A percentile compares a stretch with the other conserved stretches of the same genome.
phyloP scores from a whole-genome alignment of 768 basidiomycete genomes.

The Astraeus odoratus region DNA sequence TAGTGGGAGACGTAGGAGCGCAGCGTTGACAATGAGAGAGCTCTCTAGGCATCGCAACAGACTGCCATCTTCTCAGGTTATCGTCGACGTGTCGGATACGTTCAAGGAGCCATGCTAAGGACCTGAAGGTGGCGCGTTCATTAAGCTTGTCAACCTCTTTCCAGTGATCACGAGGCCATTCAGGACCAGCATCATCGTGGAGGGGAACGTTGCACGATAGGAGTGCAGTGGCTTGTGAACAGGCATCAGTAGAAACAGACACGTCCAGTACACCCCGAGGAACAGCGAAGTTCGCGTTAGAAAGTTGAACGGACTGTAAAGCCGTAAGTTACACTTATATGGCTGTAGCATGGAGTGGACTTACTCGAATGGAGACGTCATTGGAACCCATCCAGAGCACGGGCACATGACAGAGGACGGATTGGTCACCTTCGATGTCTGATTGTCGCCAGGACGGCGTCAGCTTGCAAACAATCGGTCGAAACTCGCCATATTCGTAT shows the following conservation, averaged over 20 bases:
- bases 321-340: constrained; percentile 4
- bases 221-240: constrained; percentile 69
- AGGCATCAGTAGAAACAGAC: constrained; percentile 51
- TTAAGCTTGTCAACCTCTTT: constrained; percentile 80
- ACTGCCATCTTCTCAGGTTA: constrained; percentile 62
- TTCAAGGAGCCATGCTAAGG: constrained; percentile 83
- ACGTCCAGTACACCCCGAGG: constrained; percentile 51
- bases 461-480: constrained; percentile 71
- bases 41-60: constrained; percentile 37
- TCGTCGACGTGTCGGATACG: constrained; percentile 71
- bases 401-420: constrained; percentile 52
- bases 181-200: constrained; percentile 57
- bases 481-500: constrained; percentile 73
- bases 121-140: constrained; percentile 73
- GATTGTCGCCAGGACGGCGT: constrained; percentile 76
- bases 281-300: constrained; percentile 58
- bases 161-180: constrained; percentile 77
- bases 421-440: constrained; percentile 38
- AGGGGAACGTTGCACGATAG: constrained; percentile 74
- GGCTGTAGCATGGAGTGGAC: constrained; percentile 8
- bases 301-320: constrained; percentile 43
- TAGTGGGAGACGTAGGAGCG: constrained; percentile 68
- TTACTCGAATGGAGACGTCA: constrained; percentile 48
- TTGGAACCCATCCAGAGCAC: constrained; percentile 55
- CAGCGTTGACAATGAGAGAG: constrained; percentile 67